Conservation (phyloP, 345 rosid genomes). For the Salix dunnii region DNA sequence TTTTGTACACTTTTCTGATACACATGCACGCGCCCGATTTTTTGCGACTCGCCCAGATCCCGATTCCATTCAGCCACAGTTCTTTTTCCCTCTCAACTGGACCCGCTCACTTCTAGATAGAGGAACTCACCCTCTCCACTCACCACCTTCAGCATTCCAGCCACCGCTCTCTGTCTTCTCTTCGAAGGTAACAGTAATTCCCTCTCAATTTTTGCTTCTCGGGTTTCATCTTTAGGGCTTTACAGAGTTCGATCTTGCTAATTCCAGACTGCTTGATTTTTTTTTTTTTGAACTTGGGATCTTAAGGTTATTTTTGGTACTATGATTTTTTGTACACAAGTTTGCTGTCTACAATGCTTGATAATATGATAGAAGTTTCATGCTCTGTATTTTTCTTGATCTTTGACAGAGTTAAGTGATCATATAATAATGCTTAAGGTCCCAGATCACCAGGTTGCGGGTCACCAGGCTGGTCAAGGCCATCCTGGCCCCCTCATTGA, state of each 20-base stretch:
- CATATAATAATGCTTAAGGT: conserved; percentile 55
- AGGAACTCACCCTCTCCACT: not conserved
- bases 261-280: no score
- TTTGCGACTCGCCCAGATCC: not conserved
- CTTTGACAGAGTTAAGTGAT: not conserved
- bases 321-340: not conserved
- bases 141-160: not conserved
- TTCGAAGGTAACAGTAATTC: not conserved
- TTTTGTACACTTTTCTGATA: not conserved
- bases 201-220: not conserved
- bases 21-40: not conserved
- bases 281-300: no score
- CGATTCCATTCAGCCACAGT: not conserved
- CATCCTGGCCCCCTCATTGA: conserved; percentile 76
- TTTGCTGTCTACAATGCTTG: not conserved
- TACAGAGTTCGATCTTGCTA: not conserved
- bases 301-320: no score
- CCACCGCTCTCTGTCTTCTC: not conserved
- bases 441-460: conserved; percentile 98
- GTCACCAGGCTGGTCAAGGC: conserved; percentile 65
- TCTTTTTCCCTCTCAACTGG: not conserved
- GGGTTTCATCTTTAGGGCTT: not conserved
- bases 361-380: not conserved
- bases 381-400: not conserved
- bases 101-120: not conserved